phyloP scores from a whole-genome alignment of 2,329 filamentous ascomycete species.

The Penicillium sp. region DNA sequence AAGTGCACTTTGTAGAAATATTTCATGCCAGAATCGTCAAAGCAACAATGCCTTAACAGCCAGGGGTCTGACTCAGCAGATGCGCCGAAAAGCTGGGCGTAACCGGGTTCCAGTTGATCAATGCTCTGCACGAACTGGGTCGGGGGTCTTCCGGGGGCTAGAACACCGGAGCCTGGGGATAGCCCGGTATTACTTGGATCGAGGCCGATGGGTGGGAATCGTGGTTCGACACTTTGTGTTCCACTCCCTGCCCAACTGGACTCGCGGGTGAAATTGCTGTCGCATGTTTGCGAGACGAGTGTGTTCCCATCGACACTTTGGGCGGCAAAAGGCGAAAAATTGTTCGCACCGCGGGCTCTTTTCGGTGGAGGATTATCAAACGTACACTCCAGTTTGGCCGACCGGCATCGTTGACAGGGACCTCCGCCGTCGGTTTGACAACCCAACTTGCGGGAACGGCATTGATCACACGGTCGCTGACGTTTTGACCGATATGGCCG shows the following conservation, averaged over 20 bases:
- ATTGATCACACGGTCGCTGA: slow-evolving; percentile 33
- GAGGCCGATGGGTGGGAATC: slow-evolving; percentile 13
- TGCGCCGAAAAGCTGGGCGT: slow-evolving; percentile 30
- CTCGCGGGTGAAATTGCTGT: background rate
- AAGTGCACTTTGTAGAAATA: slow-evolving; percentile 36
- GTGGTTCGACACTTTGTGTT: slow-evolving; percentile 4
- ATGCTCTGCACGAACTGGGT: slow-evolving; percentile 28
- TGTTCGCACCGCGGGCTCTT: slow-evolving; percentile 13
- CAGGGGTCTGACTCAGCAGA: slow-evolving; percentile 37
- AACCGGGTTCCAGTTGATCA: slow-evolving; percentile 29
- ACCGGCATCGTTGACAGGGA: slow-evolving; percentile 25
- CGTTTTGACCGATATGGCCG: slow-evolving; percentile 34
- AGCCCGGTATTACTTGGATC: slow-evolving; percentile 8
- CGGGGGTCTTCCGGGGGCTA: slow-evolving; percentile 15
- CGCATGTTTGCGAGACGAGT: slow-evolving; percentile 1
- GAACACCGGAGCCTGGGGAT: slow-evolving; percentile 18
- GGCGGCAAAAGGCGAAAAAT: slow-evolving; percentile 5
- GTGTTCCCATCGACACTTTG: slow-evolving; percentile 7
- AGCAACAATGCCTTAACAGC: slow-evolving; percentile 36
- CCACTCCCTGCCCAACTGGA: slow-evolving; percentile 6
- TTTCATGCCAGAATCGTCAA: slow-evolving; percentile 36
- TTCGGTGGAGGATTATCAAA: slow-evolving; percentile 25
- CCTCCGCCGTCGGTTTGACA: slow-evolving; percentile 25
- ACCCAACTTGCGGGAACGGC: slow-evolving; percentile 30
- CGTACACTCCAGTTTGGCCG: slow-evolving; percentile 23